Percentiles rank a stretch among this genome's conserved stretches.
Conservation (phyloP, 345 rosid genomes). For the Bruguiera sexangula region DNA sequence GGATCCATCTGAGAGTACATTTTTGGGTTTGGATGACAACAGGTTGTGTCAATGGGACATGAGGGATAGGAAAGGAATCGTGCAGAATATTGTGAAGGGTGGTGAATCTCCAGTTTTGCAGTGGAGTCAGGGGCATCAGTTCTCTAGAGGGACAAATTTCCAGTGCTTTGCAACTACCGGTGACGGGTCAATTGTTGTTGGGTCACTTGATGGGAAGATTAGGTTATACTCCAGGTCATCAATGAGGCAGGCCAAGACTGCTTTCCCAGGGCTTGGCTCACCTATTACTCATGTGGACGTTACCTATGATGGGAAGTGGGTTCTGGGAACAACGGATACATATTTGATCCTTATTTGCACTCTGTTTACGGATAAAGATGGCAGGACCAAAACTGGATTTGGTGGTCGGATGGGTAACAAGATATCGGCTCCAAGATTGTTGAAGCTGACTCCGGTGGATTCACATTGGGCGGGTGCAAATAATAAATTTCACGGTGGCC, state of each 20-base stretch:
- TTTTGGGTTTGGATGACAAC: constrained; percentile 88
- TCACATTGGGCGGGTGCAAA: constrained; percentile 83
- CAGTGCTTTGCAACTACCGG: constrained; percentile 94
- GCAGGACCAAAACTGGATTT: constrained; percentile 84
- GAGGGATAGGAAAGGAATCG: constrained; percentile 82
- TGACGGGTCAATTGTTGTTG: constrained; percentile 88
- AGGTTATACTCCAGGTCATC: constrained; percentile 80
- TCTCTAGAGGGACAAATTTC: constrained; percentile 89
- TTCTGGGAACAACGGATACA: constrained; percentile 84
- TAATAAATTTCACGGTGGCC: constrained; percentile 84
- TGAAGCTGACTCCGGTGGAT: constrained; percentile 88
- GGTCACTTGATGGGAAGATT: constrained; percentile 91
- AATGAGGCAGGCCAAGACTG: constrained; percentile 92
- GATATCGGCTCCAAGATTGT: constrained; percentile 83
- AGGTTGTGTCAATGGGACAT: constrained; percentile 98
- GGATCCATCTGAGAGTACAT: constrained; percentile 90
- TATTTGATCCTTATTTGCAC: constrained; percentile 85
- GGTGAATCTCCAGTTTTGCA: constrained; percentile 63
- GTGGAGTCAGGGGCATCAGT: constrained; percentile 94
- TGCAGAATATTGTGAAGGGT: constrained; percentile 57
- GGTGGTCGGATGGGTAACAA: constrained; percentile 89
- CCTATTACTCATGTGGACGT: constrained; percentile 87
- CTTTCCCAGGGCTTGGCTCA: constrained; percentile 95
- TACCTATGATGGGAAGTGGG: constrained; percentile 93
- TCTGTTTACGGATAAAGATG: constrained; percentile 87